These are phyloP conservation scores for Jatropha podagrica DNA, from an alignment of 441 rosid species.

Conservation along the genomic window DNA sequence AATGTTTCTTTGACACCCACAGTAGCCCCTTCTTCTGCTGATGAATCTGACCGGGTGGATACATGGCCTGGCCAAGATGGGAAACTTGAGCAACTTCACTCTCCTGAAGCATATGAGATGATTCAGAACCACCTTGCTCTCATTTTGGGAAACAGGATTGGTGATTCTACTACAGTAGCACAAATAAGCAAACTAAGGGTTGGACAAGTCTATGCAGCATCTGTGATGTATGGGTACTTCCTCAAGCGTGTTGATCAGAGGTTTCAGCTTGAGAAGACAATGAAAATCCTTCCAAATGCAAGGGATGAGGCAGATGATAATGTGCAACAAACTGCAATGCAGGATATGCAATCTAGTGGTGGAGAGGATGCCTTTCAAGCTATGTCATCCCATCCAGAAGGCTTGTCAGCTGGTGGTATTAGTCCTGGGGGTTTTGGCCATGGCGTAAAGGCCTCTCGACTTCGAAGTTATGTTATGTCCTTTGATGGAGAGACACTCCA, in stretches of 20 bases:
- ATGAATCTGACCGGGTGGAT: conserved; percentile 57
- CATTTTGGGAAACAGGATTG: conserved; percentile 64
- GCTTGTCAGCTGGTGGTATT: conserved; percentile 49
- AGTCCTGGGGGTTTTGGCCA: conserved; percentile 55
- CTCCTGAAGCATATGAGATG: conserved; percentile 89
- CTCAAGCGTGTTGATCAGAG: conserved; percentile 87
- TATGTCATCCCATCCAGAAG: conserved; percentile 62
- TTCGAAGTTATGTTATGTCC: conserved; percentile 83
- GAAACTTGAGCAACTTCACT: conserved; percentile 72
- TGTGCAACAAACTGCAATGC: conserved; percentile 35
- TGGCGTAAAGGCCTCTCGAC: conserved; percentile 58
- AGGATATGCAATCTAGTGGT: conserved; percentile 29
- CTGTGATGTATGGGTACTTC: conserved; percentile 95
- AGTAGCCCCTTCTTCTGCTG: conserved; percentile 49
- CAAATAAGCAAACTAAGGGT: conserved; percentile 83
- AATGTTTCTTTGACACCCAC: conserved; percentile 70
- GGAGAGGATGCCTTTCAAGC: conserved; percentile 36
- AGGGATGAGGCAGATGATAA: conserved; percentile 34
- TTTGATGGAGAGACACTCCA: conserved; percentile 90
- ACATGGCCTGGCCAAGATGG: conserved; percentile 64
- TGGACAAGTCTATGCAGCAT: conserved; percentile 97
- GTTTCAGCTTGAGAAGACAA: conserved; percentile 90
- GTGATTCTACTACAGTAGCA: conserved; percentile 57
- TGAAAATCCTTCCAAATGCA: conserved; percentile 66
- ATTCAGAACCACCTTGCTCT: conserved; percentile 85